Evolutionary conservation across 2,329 filamentous ascomycete species (phyloP), one percentile per base, ranked within the genome.

Genomic region (Verticillium alfalfae): DNA sequence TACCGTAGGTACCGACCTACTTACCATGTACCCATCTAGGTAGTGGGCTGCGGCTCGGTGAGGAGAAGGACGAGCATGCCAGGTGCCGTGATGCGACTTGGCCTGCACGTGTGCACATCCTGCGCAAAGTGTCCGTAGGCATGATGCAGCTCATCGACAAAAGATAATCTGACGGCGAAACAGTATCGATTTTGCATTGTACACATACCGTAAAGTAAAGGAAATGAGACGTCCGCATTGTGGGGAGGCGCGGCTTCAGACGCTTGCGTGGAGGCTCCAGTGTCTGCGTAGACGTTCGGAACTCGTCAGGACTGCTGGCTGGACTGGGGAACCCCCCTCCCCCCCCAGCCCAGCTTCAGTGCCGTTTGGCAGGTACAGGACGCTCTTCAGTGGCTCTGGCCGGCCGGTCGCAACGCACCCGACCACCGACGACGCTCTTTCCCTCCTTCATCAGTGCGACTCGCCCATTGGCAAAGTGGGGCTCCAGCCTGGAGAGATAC

Each of bases 401-500:
- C 36, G 45, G 45, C 45, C 36, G 22, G 45, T 49, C 45, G 45
- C 45, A 49, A 49, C 18, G 9, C 9, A 49, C 45, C 45, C 45
- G 45, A 49, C 45, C 45, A 26, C n/a, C 45, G 45, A 49, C 45
- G 36, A 37, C 13, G 45, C 45, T 22, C 45, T 52, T 52, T 52
- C 18, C 45, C 45, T 41, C 16, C 39, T 41, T 41, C n/a, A 52
- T 18, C 45, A 22, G n/a, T 22, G 45, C 18, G 45, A 52, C 45
- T 26, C 26, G 45, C 18, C 45, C 18, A 52, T 52, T 52, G 45
- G 45, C 45, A 52, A 52, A 52, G 45, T 52, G 45, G 45, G 18
- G n/a, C n/a, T 8, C 45, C 45, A 52, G 45, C 45, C 45, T 52
- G 45, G 45, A 22, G 45, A 52, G 45, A 60, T 65, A 62, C 60